Evolutionary conservation across 345 rosid genomes (phyloP).

Genomic region (Psidium guajava): DNA sequence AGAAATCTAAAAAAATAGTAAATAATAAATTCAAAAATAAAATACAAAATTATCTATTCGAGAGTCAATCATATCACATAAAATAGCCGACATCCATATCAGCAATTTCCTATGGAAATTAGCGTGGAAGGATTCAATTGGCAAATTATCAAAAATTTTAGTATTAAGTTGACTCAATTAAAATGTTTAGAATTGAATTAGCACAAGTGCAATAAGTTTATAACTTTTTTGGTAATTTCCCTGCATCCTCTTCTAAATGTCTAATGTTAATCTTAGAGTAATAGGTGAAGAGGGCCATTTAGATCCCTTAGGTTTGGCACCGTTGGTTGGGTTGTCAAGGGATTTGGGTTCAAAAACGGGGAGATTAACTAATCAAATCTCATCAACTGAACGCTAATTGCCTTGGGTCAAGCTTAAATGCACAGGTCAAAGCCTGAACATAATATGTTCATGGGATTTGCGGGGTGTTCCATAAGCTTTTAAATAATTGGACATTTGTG

Average conservation of each 20-base stretch:
- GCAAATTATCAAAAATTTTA: neutral
- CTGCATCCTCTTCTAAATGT: too few relatives aligned
- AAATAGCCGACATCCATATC: too few relatives aligned
- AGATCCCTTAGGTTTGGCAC: neutral
- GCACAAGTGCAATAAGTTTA: neutral
- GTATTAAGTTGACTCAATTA: neutral
- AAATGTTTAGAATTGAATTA: neutral
- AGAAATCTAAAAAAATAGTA: too few relatives aligned
- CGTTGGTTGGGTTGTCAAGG: neutral
- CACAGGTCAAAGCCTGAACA: neutral
- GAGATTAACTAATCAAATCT: neutral
- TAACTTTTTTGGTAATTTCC: neutral
- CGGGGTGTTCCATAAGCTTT: neutral
- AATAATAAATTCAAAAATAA: too few relatives aligned
- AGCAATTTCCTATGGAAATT: too few relatives aligned
- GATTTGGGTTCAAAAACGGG: neutral
- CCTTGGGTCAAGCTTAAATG: neutral
- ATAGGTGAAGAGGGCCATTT: neutral
- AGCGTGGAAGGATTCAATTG: too few relatives aligned
- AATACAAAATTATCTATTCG: too few relatives aligned
- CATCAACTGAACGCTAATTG: neutral
- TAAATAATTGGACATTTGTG: neutral
- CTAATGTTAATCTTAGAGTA: too few relatives aligned
- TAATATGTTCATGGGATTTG: neutral
- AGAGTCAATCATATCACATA: too few relatives aligned